Conservation (phyloP, 2,329 filamentous ascomycete species). For the Dothiorella sarmentorum region DNA sequence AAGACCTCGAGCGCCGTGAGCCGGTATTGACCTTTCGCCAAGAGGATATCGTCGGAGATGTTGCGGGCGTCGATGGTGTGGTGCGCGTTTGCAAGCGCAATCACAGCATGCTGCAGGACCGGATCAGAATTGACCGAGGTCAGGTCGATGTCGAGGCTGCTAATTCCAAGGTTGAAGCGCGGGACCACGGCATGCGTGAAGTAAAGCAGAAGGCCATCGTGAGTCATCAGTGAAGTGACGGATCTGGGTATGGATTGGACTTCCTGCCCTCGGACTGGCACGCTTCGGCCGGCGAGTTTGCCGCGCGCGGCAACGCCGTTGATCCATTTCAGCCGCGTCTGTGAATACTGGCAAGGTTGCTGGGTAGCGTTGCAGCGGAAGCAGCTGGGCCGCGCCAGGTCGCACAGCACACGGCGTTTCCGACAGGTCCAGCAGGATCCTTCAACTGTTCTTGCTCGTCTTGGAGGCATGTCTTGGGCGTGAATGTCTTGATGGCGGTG, state of each 20-base stretch:
- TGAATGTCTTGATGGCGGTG: background rate
- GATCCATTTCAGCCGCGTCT: background rate
- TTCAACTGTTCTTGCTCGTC: background rate
- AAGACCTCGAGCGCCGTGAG: background rate
- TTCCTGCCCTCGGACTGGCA: background rate
- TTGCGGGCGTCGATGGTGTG: background rate
- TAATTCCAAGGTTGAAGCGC: background rate
- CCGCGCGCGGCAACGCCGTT: background rate
- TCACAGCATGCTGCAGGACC: background rate
- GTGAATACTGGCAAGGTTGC: background rate
- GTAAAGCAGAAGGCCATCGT: background rate
- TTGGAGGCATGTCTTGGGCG: background rate
- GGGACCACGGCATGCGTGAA: background rate
- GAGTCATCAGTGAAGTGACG: background rate
- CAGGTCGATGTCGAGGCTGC: background rate
- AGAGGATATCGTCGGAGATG: background rate
- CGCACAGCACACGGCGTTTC: background rate
- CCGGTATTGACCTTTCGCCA: background rate
- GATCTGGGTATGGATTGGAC: background rate
- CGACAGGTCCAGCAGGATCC: background rate
- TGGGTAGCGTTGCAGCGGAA: background rate
- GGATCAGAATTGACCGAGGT: background rate
- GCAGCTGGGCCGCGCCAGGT: background rate
- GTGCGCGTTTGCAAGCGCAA: background rate
- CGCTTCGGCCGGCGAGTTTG: background rate